Evolutionary conservation across 176 grass and related monocot genomes (phyloP), one percentile per base, ranked within the genome.

Genomic region (Ensete ventricosum): DNA sequence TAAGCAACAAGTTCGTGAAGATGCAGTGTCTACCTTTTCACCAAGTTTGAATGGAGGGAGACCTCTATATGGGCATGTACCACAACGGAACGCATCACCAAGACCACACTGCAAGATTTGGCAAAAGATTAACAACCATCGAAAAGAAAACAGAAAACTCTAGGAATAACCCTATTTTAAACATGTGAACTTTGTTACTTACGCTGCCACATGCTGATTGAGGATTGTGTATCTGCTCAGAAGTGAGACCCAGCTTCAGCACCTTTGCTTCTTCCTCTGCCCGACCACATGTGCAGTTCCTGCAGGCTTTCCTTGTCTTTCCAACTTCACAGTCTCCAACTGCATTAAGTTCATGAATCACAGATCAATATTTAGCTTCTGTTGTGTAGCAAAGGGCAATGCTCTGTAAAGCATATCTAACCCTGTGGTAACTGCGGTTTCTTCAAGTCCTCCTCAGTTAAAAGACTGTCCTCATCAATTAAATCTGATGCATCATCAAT

Each of bases 291-390:
- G 58, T 77, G 55, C 96, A 99, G 73, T 95, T 94, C 76, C 91
- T 94, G 88, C 96, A 99, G 11, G 96, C 96, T 53, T 99, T 99
- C 84, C 77, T 94, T 14, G 91, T 77, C 27, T 84, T 86, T 63
- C 96, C 91, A 54, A 94, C 88, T 21, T 99, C 96, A 84, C 96
- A 99, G 73, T 95, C 91, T 52, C 91, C 96, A 2, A 89, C 88
- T 94, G 73, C 1, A 74, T 17, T 27, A 55, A 13, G 22, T 54
- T 14, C 54, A 49, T 69, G 21, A 73, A 55, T 14, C 11, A 54
- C 9, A 9, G 55, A 50, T 9, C 14, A 23, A 50, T 29, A 27
- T 24, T 57, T 54, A 24, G 21, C 34, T 55, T 16, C 8, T 19
- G 49, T 2, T 52, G 12, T 43, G 34, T 29, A 71, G 19, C 14